Conservation (phyloP, 805 yeast species). For the Cyberlindnera xylosilytica region DNA sequence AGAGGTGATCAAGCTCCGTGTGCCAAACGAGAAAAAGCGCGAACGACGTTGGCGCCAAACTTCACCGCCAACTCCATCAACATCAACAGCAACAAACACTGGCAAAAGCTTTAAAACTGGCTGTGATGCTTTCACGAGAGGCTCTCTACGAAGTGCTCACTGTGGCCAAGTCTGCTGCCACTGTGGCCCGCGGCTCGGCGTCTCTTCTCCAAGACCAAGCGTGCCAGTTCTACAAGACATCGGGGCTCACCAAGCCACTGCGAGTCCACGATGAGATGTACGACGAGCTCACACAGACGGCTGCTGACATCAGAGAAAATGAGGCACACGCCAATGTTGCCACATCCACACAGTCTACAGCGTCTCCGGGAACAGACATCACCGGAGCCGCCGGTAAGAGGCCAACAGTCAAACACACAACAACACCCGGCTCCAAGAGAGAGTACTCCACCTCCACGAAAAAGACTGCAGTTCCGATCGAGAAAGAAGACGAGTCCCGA, state of each 20-base stretch:
- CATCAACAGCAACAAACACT: too few relatives aligned
- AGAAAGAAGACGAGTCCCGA: conserved; percentile 39
- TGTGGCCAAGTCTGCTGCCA: conserved; percentile 17
- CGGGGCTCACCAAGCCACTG: conserved; percentile 21
- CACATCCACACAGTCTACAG: conserved; percentile 1
- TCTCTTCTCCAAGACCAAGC: conserved; percentile 10
- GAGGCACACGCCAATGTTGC: conserved; percentile 3
- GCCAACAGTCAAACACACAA: conserved; percentile 5
- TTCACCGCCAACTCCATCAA: too few relatives aligned
- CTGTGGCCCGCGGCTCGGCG: conserved; percentile 15
- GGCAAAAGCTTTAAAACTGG: too few relatives aligned
- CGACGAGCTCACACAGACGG: conserved; percentile 12
- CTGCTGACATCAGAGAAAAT: conserved; percentile 8
- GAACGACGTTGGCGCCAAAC: too few relatives aligned
- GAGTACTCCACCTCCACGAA: conserved; percentile 14
- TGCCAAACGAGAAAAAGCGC: too few relatives aligned
- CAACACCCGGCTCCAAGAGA: conserved; percentile 9
- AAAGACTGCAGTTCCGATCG: conserved; percentile 16
- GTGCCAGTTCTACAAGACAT: conserved; percentile 22
- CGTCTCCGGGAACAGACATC: background rate
- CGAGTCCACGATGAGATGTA: conserved; percentile 28
- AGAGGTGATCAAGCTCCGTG: too few relatives aligned
- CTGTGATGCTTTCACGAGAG: conserved; percentile 17
- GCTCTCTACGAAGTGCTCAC: conserved; percentile 19
- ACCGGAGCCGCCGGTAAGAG: conserved; percentile 4